phyloP scores from a whole-genome alignment of 345 rosid species.

The Eucalyptus fibrosa region DNA sequence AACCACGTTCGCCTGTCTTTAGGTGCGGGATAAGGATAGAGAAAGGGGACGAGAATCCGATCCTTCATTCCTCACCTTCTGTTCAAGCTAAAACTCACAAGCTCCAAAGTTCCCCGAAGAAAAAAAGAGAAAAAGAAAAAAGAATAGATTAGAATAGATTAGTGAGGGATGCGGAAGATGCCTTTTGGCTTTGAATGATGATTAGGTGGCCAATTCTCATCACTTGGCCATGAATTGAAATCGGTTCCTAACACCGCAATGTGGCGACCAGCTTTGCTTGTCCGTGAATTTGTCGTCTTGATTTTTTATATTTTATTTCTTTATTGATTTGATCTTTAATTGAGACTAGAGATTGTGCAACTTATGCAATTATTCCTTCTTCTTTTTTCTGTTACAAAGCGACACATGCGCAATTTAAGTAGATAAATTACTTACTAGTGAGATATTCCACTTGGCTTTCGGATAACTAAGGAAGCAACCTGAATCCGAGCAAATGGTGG shows the following conservation, averaged over 20 bases:
- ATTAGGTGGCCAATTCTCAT: neutral
- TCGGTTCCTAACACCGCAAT: neutral
- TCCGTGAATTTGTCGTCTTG: neutral
- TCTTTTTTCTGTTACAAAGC: neutral
- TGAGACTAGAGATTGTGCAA: neutral
- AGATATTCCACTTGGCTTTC: neutral
- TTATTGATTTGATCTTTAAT: neutral
- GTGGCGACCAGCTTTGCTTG: neutral
- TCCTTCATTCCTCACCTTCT: neutral
- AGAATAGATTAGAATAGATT: neutral
- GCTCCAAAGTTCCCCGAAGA: neutral
- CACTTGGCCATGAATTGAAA: neutral
- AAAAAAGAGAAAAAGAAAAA: fast-evolving
- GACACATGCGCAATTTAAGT: fast-evolving
- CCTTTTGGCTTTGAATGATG: neutral
- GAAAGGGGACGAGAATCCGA: neutral
- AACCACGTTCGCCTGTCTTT: neutral
- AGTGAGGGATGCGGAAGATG: neutral
- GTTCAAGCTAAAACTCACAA: neutral
- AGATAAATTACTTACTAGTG: neutral
- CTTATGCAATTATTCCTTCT: neutral
- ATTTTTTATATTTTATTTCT: neutral
- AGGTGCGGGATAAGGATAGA: neutral
- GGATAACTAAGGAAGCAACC: neutral
- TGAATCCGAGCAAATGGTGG: fast-evolving